Conservation (phyloP, 225 moss, liverwort and hornwort genomes). For the Marchantia polymorpha region DNA sequence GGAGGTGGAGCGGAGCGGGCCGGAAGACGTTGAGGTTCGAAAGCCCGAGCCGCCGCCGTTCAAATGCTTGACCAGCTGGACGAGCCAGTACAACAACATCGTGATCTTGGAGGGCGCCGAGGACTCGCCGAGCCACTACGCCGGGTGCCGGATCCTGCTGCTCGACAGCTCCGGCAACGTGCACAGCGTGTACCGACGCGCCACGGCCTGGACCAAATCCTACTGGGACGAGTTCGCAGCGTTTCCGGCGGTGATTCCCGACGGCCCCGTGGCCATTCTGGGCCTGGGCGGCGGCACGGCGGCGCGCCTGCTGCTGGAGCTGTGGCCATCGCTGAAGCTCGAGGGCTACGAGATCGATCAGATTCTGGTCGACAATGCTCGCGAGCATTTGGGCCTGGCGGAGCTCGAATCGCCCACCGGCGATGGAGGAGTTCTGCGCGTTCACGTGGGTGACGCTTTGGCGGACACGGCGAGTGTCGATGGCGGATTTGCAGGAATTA, state of each 20-base stretch:
- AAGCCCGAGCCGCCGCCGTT: conserved; percentile 17
- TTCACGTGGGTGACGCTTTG: conserved; percentile 65
- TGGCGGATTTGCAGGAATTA: conserved; percentile 72
- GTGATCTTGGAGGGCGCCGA: conserved; percentile 53
- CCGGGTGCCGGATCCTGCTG: conserved; percentile 62
- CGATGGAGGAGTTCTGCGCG: conserved; percentile 56
- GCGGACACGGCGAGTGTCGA: conserved; percentile 50
- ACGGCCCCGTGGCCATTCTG: conserved; percentile 69
- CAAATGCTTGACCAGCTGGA: conserved; percentile 38
- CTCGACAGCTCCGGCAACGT: conserved; percentile 64
- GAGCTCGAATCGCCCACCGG: conserved; percentile 55
- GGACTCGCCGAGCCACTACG: conserved; percentile 54
- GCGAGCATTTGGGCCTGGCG: conserved; percentile 54
- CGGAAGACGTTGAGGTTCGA: not conserved
- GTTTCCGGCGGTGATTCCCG: conserved; percentile 64
- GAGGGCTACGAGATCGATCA: conserved; percentile 76
- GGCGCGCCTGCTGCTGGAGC: conserved; percentile 54
- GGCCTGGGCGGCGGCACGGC: conserved; percentile 79
- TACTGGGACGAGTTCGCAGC: conserved; percentile 75
- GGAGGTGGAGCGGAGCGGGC: conserved; percentile 6
- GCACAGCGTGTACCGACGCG: conserved; percentile 45
- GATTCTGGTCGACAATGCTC: conserved; percentile 62
- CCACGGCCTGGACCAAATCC: conserved; percentile 41
- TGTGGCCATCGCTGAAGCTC: conserved; percentile 63
- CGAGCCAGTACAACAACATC: conserved; percentile 53